Evolutionary conservation across 768 basidiomycete genomes (phyloP), one percentile per base, ranked within the genome.

Genomic region (Xerocomellus intermedius): DNA sequence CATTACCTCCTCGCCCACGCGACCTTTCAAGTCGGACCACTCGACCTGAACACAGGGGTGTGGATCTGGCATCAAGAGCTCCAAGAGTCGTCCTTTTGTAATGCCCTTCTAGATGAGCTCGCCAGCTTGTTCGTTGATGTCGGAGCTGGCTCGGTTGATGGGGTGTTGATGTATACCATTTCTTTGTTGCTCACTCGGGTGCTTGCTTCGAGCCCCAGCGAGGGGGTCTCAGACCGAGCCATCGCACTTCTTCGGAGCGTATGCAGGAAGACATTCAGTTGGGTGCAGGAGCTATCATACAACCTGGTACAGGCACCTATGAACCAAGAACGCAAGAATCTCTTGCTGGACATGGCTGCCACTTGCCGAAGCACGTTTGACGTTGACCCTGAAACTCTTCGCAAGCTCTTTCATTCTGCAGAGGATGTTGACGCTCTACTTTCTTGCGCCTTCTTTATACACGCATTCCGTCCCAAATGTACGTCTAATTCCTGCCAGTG

Each of bases 1-100:
- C 21, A 41, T 14, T 19, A 13, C 13, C 39, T 41, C 13, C 21
- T 41, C 5, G 5, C 39, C 5, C 19, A 21, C 13, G 19, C 39
- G 0, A 8, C 7, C 6, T 41, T 32, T 22, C 44, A 48, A 24
- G 52, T 48, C 2, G 44, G 38, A 24, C 60, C 80, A 2, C 49
- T 80, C 4, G 55, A 42, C 5, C 0, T 33, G 6, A 19, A 45
- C 19, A n/a, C 28, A 33, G 39, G 39, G 39, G 12, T 5, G 12
- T 21, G 13, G 19, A 6, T 41, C 2, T 41, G 39, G 39, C 39
- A 41, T 5, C 39, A 37, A n/a, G 37, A 37, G 37, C 37, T 37
- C n/a, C 37, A 37, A n/a, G 37, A 37, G 8, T 8, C 37, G 13
- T 21, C 2, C 9, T 41, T 41, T 5, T 41, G 39, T 21, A 3